phyloP scores from a whole-genome alignment of 1,139 yeast genomes.

The Pichia terricola region DNA sequence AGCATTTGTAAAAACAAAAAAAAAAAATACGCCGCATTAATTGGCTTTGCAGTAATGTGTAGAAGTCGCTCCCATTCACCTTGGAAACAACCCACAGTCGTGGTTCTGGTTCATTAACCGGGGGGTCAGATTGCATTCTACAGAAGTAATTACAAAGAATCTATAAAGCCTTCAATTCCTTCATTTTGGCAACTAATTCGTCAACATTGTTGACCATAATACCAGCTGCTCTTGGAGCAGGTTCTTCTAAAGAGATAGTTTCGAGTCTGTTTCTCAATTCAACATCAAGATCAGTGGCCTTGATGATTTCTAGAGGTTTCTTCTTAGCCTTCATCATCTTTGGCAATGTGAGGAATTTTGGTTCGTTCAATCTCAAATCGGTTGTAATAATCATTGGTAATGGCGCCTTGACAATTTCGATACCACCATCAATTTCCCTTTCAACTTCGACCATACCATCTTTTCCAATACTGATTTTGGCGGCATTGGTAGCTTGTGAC shows the following conservation, averaged over 20 bases:
- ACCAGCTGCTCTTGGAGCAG: slow-evolving; percentile 76
- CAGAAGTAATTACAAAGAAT: no score
- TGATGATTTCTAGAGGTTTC: slow-evolving; percentile 74
- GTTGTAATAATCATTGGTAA: slow-evolving; percentile 86
- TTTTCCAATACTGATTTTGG: slow-evolving; percentile 62
- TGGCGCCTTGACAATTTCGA: slow-evolving; percentile 67
- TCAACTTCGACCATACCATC: slow-evolving; percentile 58
- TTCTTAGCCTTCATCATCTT: slow-evolving; percentile 98
- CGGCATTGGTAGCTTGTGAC: slow-evolving; percentile 98
- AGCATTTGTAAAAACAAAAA: no score
- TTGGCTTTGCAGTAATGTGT: no score
- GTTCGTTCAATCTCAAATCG: slow-evolving; percentile 87
- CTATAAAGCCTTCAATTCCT: slow-evolving; percentile 45
- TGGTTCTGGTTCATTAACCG: no score
- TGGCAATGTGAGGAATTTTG: slow-evolving; percentile 88
- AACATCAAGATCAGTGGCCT: slow-evolving; percentile 62
- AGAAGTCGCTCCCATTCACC: no score
- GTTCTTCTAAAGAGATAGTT: slow-evolving; percentile 70
- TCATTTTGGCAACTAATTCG: slow-evolving; percentile 69
- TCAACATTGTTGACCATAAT: slow-evolving; percentile 71
- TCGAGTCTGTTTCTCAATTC: slow-evolving; percentile 58
- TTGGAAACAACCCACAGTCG: no score
- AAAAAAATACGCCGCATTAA: no score
- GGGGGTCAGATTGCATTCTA: no score
- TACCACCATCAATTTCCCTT: slow-evolving; percentile 93